Base-by-base conservation (phyloP, 164 flowering plant species). In the Dillenia suffruticosa region DNA sequence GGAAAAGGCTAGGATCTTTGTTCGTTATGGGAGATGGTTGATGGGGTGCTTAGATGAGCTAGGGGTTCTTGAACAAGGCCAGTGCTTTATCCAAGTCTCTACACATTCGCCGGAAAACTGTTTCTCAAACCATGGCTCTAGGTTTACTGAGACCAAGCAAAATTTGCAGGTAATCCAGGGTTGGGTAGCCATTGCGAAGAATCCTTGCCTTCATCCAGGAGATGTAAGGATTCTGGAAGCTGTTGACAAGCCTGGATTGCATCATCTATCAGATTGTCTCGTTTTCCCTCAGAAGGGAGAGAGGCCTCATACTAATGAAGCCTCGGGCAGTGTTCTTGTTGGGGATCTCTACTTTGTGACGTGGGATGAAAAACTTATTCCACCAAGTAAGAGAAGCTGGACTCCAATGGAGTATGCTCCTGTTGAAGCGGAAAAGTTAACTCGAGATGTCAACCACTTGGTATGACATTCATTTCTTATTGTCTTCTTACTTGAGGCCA, bases 141-240 rank as follows among this genome's bases (percentile, higher is more conserved):
- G 63, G 44, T 95, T 92, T 70, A 60, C 79, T 44, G 79, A 78
- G 62, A 53, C 54, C 24, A 73, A 64, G 65, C 80, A 66, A 54
- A 81, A 82, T 68, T 48, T 78, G 1, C 58, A 82, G 56, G 84
- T 92, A 12, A 60, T 95, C 24, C 75, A 74, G 51, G 97, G 97
- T 9, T 63, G 55, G 16, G 94, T 95, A n/a, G 88, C 70, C 2
- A 64, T 92, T 12, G 96, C 94, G 1, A 95, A 90, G 78, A 95
- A 95, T 57, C 99, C 99, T 19, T 95, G 99, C 66, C 91, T 92
- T 68, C 99, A 95, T 71, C 99, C 97, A 0, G 97, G 99, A 62
- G 99, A 95, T 72, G 51, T 92, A 64, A 70, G 97, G 65, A 78
- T 95, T 59, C 66, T 95, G 49, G 92, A 92, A 79, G 97, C 97